Base-by-base conservation (phyloP, 2,329 filamentous ascomycete species). In the Ustilaginoidea virens region DNA sequence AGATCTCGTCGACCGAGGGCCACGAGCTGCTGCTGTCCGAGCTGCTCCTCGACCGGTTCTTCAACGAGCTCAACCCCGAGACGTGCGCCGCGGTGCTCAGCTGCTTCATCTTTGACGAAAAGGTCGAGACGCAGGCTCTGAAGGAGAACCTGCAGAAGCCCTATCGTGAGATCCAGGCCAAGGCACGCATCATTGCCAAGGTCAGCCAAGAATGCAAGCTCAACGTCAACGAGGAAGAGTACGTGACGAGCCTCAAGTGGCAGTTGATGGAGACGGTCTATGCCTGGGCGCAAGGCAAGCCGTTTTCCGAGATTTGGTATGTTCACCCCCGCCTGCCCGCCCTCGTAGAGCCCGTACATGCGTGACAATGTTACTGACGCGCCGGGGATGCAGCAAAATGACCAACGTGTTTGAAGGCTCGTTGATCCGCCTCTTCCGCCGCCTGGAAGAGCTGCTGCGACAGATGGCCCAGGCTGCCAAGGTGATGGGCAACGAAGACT, bases 61-160 rank as follows among this genome's bases (percentile, higher is more conserved):
- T 98, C 68, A 98, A 96, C 49, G 86, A 94, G 47, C 61, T 96
- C 24, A 75, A 75, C 0, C 85, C 90, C 0, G 87, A 96, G 52
- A 69, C 87, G 39, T 81, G 78, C 43, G 90, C 90, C 1, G 71
- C 87, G 0, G 73, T 86, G 5, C 66, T 98, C 34, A 92, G 82
- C 43, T 86, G 82, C 47, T 96, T 98, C 58, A 90, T 98, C 39
- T 94, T 96, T 41, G 92, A 98, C 48, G 90, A 98, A 58, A 93
- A 92, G 63, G 75, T 81, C 27, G 80, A 87, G 43, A 74, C 86
- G 9, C 61, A 72, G 3, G 67, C 73, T 10, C 62, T 94, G 27
- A 79, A 78, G 44, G 85, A 94, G 41, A 81, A 93, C 36, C 66
- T 96, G 18, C 69, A 73, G 32, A 92, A 92, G 58, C 82, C 85